Conservation (phyloP, 164 flowering plant species). For the Vitis riparia region DNA sequence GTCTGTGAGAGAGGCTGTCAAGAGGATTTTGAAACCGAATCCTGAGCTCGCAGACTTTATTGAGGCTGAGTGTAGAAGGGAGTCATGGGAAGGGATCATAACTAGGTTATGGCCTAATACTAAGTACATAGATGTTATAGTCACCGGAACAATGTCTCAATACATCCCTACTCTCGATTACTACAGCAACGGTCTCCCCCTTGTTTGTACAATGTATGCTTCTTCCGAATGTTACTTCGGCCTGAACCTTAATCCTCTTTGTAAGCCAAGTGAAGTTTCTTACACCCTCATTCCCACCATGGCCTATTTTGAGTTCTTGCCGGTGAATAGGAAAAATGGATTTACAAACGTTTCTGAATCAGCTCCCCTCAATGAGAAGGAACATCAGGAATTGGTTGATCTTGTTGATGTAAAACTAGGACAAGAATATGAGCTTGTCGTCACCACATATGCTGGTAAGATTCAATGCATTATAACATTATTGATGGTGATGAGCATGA, state of each 20-base stretch:
- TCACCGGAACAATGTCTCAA: conserved; percentile 77
- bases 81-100: conserved; percentile 63
- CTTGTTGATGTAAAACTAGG: conserved; percentile 62
- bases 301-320: conserved; percentile 75
- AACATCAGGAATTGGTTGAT: conserved; percentile 39
- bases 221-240: conserved; percentile 78
- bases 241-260: conserved; percentile 58
- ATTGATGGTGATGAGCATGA: conserved; percentile 2
- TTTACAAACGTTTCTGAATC: not conserved
- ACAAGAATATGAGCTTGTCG: conserved; percentile 62
- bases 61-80: conserved; percentile 35
- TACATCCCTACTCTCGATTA: conserved; percentile 61
- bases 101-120: conserved; percentile 70
- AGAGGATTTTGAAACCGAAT: conserved; percentile 39
- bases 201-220: conserved; percentile 73
- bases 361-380: conserved; percentile 6
- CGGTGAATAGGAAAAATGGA: conserved; percentile 34
- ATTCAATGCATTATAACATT: not conserved
- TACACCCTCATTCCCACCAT: conserved; percentile 71
- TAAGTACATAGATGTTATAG: conserved; percentile 69
- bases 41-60: conserved; percentile 44
- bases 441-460: conserved; percentile 69
- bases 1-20: conserved; percentile 35
- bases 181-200: conserved; percentile 59
- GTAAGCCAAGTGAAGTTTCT: conserved; percentile 55